Evolutionary conservation across 345 rosid species (phyloP), one percentile per base, ranked within the genome.

Genomic region (Gossypium sturtianum): DNA sequence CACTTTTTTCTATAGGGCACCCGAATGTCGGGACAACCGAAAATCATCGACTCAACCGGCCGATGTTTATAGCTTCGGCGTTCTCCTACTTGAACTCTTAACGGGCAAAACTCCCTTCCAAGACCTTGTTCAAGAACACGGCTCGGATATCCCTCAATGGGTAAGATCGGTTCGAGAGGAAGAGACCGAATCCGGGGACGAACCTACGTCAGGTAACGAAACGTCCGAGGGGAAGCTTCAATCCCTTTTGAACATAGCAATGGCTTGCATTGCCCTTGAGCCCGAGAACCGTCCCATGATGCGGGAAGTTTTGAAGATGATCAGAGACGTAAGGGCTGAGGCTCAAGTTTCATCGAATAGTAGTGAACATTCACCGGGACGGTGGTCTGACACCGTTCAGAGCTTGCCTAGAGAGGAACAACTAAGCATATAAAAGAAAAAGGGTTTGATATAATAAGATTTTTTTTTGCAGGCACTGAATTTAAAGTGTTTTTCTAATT

Each of bases 351-450:
- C 97, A 1, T 95, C 95, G n/a, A 92, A 92, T 79, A 89, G 98
- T 47, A 95, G 98, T 22, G 99, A 95, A 72, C 98, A 93, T 79
- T 95, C 98, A 0, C 99, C 98, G 0, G 98, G 99, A 51, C 76
- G 99, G 74, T 95, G 99, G 99, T 95, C 99, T 0, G 99, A 93
- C 73, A 95, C 99, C 0, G 88, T 95, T 57, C 98, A 89, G 82
- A 89, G 98, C 88, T 87, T 95, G 84, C 94, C 99, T 48, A 90
- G 97, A 79, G 97, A 90, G 75, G 99, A 95, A 58, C 97, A 88
- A 76, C 82, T 87, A 80, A 91, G 93, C 84, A 91, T 89, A 65
- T 86, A 57, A 57, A 2, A 86, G 41, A 12, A 34, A 34, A 34
- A 83, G 79, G 29, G 77, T 49, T n/a, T 51, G 63, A 59, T 4